phyloP scores from a whole-genome alignment of 108 stramenopile genomes.

The Nitzschia inconspicua region DNA sequence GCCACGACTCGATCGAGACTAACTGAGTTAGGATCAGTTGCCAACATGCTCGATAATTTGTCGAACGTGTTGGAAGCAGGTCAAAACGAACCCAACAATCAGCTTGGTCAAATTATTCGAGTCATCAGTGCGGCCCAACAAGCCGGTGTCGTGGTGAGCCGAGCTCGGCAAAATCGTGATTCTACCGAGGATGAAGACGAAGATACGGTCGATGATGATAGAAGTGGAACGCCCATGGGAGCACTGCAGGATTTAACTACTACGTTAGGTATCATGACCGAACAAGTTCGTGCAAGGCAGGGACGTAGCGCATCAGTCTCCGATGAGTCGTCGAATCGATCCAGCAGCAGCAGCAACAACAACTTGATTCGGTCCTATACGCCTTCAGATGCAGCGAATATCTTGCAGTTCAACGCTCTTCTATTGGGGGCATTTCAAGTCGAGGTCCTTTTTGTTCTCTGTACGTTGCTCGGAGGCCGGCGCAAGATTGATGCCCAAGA shows the following conservation, averaged over 20 bases:
- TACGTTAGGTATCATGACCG: conserved; percentile 21
- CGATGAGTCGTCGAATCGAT: background rate
- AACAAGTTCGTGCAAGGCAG: conserved; percentile 28
- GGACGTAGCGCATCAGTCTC: too few relatives aligned
- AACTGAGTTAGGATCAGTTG: conserved; percentile 50
- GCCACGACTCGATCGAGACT: conserved; percentile 3
- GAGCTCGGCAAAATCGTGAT: conserved; percentile 7
- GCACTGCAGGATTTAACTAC: conserved; percentile 14
- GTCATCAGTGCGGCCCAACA: conserved; percentile 55
- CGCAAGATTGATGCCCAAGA: conserved; percentile 74
- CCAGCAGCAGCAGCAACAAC: background rate
- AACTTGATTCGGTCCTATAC: conserved; percentile 5
- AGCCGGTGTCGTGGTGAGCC: conserved; percentile 49
- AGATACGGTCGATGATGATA: background rate
- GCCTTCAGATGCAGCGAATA: conserved; percentile 54
- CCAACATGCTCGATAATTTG: conserved; percentile 50
- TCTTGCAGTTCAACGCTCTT: conserved; percentile 67
- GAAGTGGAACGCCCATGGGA: background rate
- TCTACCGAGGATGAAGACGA: conserved; percentile 4
- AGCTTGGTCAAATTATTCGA: conserved; percentile 46
- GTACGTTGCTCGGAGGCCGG: conserved; percentile 76
- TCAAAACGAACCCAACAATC: conserved; percentile 29
- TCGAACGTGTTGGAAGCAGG: conserved; percentile 11
- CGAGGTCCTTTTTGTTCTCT: conserved; percentile 83
- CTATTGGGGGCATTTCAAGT: conserved; percentile 70